Base-by-base conservation (phyloP, 139 green algal genomes). In the Tetraselmis chui region DNA sequence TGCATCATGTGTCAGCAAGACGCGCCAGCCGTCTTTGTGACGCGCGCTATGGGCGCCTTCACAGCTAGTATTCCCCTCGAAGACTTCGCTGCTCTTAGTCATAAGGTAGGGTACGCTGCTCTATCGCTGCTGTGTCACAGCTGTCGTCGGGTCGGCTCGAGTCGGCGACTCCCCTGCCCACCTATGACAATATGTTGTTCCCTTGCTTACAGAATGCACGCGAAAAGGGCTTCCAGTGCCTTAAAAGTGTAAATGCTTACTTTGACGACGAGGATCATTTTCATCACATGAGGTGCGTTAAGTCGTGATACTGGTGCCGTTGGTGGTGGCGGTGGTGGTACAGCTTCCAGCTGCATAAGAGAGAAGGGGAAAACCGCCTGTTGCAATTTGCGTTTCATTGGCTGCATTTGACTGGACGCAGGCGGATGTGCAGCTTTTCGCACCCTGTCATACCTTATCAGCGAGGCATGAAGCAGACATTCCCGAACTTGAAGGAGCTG, bases 191-290 rank as follows among this genome's bases (percentile, higher is more conserved):
- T n/a, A n/a, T n/a, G n/a, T n/a, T n/a, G n/a, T n/a, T n/a, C n/a
- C n/a, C n/a, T n/a, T n/a, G n/a, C n/a, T n/a, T n/a, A n/a, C 45
- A 67, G 45, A 67, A 67, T 67, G 5, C 45, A 67, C 5, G 45
- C 11, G 45, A 67, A 18, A 67, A 67, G 45, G 45, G 45, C 5
- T 67, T 25, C 18, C 45, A 67, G 11, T 67, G 45, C 45, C 45
- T 67, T 18, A 67, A 18, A 18, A 67, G 45, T 18, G 91, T 96
- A 0, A 77, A 93, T 1, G 94, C 91, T 0, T 98, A 93, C 45
- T 98, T 98, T 80, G 96, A 99, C 45, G 95, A 98, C 82, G 28
- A 88, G 22, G 80, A 87, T 1, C 95, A 98, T 79, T 97, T 89
- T 59, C 31, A 90, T 23, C 76, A 90, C 23, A 92, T 98, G 29